Percentiles rank a stretch among this genome's conserved stretches.
These are phyloP conservation scores for Globisporangium paroecandrum DNA, from an alignment of 352 stramenopile genomes.

Conservation along the genomic window DNA sequence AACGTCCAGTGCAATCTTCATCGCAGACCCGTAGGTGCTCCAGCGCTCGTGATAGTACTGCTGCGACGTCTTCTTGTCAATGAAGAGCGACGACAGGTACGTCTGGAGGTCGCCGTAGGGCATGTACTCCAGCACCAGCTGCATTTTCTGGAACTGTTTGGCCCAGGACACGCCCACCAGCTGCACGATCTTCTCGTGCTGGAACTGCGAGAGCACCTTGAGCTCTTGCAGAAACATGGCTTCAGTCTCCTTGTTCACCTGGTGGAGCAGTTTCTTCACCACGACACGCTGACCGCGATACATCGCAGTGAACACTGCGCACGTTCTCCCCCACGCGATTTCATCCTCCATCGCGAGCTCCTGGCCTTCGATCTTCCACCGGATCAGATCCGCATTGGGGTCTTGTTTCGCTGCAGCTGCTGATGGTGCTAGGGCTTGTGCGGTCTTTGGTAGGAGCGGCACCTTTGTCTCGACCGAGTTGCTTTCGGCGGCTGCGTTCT, in stretches of 20 bases:
- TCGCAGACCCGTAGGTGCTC: neutral
- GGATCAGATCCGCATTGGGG: neutral
- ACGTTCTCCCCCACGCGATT: slow-evolving; percentile 16
- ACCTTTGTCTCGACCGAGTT: neutral
- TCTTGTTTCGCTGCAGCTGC: neutral
- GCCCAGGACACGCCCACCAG: slow-evolving; percentile 24
- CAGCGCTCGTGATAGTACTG: slow-evolving; percentile 2
- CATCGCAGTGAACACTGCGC: slow-evolving; percentile 15
- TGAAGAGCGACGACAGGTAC: slow-evolving; percentile 15
- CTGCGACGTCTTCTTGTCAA: neutral
- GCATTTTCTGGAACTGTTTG: slow-evolving; percentile 9
- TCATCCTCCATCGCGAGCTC: slow-evolving; percentile 14
- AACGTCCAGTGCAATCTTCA: slow-evolving; percentile 25
- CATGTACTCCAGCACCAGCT: slow-evolving; percentile 29
- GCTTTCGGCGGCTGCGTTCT: neutral
- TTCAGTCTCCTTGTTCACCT: neutral
- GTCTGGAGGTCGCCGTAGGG: slow-evolving; percentile 26
- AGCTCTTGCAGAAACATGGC: slow-evolving; percentile 21
- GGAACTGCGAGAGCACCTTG: slow-evolving; percentile 17
- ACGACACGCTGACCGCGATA: slow-evolving; percentile 14
- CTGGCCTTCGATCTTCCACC: slow-evolving; percentile 5
- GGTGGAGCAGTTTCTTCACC: slow-evolving; percentile 14
- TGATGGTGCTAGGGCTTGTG: neutral
- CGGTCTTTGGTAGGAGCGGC: neutral
- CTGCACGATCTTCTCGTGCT: slow-evolving; percentile 23